These are phyloP conservation scores for Phaseolus lunatus DNA, from an alignment of 306 rosid species.

Conservation along the genomic window DNA sequence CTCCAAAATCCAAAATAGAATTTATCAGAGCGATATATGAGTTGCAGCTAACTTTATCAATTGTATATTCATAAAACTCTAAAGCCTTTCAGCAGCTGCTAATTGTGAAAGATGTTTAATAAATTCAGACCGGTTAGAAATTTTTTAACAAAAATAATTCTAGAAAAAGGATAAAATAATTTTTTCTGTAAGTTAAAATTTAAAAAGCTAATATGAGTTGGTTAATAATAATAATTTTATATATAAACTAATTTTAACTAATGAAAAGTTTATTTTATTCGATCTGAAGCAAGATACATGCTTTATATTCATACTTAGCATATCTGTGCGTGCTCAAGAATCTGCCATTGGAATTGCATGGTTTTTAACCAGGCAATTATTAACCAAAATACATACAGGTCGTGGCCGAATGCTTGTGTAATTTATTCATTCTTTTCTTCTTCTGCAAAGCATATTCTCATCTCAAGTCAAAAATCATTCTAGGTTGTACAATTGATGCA, in stretches of 20 bases:
- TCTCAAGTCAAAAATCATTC: slow-evolving; percentile 12
- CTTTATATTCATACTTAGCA: background rate
- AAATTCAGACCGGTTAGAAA: background rate
- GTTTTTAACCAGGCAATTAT: background rate
- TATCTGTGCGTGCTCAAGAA: background rate
- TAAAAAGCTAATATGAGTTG: too few relatives aligned
- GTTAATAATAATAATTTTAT: too few relatives aligned
- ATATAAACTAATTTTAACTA: too few relatives aligned
- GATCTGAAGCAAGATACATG: slow-evolving; percentile 8
- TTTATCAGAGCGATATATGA: slow-evolving; percentile 2
- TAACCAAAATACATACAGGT: background rate
- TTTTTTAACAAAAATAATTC: too few relatives aligned
- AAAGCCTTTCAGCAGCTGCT: background rate
- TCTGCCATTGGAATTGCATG: background rate
- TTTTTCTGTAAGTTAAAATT: background rate
- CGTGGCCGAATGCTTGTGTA: background rate
- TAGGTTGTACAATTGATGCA: slow-evolving; percentile 1
- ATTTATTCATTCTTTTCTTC: background rate
- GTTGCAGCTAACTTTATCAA: slow-evolving; percentile 18
- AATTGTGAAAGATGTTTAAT: background rate
- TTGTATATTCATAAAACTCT: background rate
- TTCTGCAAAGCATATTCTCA: background rate
- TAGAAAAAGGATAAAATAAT: background rate
- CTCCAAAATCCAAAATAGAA: background rate
- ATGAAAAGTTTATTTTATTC: background rate